Base-by-base conservation (phyloP, 495 filamentous ascomycete species). In the Neurospora tetraspora region DNA sequence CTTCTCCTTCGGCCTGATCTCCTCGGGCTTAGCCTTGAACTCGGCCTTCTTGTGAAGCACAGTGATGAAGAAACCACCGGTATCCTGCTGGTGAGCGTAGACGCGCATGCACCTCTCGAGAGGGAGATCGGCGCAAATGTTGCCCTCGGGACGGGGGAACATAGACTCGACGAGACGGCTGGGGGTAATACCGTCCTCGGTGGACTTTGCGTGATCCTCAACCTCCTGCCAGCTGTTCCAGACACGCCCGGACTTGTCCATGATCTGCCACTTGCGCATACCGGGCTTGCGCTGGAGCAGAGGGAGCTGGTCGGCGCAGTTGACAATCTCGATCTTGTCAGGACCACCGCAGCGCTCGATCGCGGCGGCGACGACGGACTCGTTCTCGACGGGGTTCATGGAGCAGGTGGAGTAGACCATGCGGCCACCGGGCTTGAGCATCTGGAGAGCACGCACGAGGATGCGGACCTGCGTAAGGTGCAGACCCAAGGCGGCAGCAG, bases 371-470 rank as follows among this genome's bases (percentile, higher is more conserved):
- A 99, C 82, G 27, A 98, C 94, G n/a, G 96, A 92, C 83, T 99
- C 96, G 78, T 99, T 97, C 81, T 99, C 96, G 31, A 98, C 86
- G 0, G 96, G 95, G 81, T 98, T 99, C 91, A 99, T 92, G 81
- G 93, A 96, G 85, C 96, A 99, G 18, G 96, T 98, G 8, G 94
- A 98, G 83, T 98, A 99, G 37, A 98, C 94, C 10, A 98, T 91
- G 68, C 93, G 88, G 73, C 96, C 96, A 39, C 96, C 96, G 53
- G 93, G 91, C 82, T 98, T 98, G 27, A 98, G 86, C 93, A 99
- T 94, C 83, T 99, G 96, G 69, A 99, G 84, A 23, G 94, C 94
- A 71, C 96, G 92, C 70, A 97, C 91, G 70, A 98, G 85, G 77
- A 99, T 99, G 9, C 95, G 88, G 39, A 91, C 87, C 80, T 99